Conservation (phyloP, 306 rosid species). For the Ormosia semicastrata region DNA sequence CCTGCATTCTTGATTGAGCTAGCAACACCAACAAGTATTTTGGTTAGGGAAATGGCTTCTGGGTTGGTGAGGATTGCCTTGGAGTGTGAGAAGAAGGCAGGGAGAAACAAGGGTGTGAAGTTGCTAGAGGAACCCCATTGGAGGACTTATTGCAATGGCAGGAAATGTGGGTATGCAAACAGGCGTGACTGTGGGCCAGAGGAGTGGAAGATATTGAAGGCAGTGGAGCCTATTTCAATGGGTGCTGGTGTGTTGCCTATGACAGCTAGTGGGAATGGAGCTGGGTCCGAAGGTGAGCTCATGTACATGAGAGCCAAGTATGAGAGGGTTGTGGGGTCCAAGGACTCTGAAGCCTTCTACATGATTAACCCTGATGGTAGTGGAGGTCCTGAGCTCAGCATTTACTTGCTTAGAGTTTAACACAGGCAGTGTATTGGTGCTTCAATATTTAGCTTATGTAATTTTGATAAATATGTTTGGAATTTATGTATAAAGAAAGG, state of each 20-base stretch:
- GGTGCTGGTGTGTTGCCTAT: conserved; percentile 87
- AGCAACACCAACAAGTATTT: conserved; percentile 67
- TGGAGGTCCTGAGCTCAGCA: conserved; percentile 86
- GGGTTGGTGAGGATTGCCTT: conserved; percentile 79
- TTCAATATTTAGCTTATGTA: background rate
- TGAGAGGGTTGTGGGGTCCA: conserved; percentile 87
- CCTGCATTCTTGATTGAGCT: conserved; percentile 71
- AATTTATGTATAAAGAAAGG: conserved; percentile 3
- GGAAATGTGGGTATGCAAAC: conserved; percentile 72
- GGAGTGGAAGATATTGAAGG: conserved; percentile 77
- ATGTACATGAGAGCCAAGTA: conserved; percentile 94
- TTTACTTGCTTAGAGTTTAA: conserved; percentile 77
- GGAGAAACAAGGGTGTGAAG: conserved; percentile 10
- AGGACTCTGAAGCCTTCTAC: conserved; percentile 87
- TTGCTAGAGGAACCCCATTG: conserved; percentile 60
- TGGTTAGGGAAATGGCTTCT: conserved; percentile 86
- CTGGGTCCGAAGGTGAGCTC: conserved; percentile 61
- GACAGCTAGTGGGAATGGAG: conserved; percentile 39
- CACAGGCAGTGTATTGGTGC: background rate
- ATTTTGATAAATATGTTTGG: background rate
- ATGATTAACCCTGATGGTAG: conserved; percentile 76
- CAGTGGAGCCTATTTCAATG: conserved; percentile 81
- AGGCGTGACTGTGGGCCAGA: conserved; percentile 56
- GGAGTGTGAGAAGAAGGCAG: conserved; percentile 66
- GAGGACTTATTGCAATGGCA: conserved; percentile 85